Conservation (phyloP, 805 yeast genomes). For the Suhomyces sp. region DNA sequence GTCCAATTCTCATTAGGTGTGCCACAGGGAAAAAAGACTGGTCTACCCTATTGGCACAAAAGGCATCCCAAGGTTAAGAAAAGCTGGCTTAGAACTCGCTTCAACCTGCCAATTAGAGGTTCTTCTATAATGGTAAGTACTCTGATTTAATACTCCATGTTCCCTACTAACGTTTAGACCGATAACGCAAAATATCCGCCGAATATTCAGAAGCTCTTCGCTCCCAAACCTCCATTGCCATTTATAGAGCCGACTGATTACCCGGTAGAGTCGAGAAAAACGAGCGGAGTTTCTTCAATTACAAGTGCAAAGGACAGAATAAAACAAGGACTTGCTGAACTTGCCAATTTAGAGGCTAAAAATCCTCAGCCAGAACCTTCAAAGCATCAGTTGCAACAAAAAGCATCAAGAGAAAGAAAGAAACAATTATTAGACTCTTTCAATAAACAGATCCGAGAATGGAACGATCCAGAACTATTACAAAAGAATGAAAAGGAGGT, state of each 20-base stretch:
- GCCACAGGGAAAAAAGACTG: no score
- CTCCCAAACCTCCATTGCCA: constrained; percentile 57
- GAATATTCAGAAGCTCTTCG: constrained; percentile 51
- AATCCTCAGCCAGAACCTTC: constrained; percentile 2
- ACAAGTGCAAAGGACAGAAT: constrained; percentile 27
- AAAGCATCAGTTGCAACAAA: constrained; percentile 3
- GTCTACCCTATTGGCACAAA: no score
- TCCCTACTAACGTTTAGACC: constrained; percentile 5
- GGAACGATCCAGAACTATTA: constrained; percentile 34
- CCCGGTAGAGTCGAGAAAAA: constrained; percentile 47
- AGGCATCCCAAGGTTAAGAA: no score
- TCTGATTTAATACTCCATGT: not conserved
- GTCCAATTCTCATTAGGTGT: no score
- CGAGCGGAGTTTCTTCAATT: constrained; percentile 48
- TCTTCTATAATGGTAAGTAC: constrained; percentile 3
- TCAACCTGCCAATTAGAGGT: no score
- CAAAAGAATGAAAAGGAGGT: constrained; percentile 27
- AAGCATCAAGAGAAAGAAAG: constrained; percentile 6
- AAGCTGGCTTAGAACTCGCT: no score
- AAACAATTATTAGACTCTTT: constrained; percentile 13
- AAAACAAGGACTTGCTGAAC: constrained; percentile 28
- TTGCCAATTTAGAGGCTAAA: constrained; percentile 5
- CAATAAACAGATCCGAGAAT: constrained; percentile 28
- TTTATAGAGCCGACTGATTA: constrained; percentile 50
- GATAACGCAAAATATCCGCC: constrained; percentile 29